Percentiles rank a stretch among this genome's conserved stretches.
phyloP scores from a whole-genome alignment of 108 stramenopile species.

The Fistulifera pelliculosa region DNA sequence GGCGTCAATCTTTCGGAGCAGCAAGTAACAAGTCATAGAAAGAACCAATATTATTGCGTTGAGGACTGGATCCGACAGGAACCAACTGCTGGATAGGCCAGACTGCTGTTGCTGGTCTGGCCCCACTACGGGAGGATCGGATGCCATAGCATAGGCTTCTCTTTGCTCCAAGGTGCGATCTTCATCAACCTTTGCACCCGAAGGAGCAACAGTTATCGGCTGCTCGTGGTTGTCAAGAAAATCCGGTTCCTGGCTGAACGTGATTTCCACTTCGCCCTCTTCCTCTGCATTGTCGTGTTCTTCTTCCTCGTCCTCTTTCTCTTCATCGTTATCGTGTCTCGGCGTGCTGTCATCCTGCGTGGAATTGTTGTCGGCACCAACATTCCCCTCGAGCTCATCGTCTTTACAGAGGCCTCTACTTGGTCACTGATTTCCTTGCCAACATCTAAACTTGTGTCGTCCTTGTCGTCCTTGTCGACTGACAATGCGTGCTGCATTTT shows the following conservation, averaged over 20 bases:
- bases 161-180: background rate
- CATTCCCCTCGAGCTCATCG: conserved; percentile 2
- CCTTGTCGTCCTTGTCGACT: conserved; percentile 10
- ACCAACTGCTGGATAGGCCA: conserved; percentile 2
- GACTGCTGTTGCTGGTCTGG: conserved; percentile 2
- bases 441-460: conserved; percentile 2
- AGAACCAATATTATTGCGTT: conserved; percentile 32
- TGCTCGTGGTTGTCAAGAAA: too few species aligned
- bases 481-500: conserved; percentile 7
- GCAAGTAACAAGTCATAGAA: conserved; percentile 26
- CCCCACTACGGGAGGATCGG: background rate
- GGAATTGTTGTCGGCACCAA: background rate
- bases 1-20: conserved; percentile 20
- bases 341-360: too few species aligned
- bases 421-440: background rate
- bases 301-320: background rate
- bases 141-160: background rate
- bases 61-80: conserved; percentile 32
- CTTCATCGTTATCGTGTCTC: background rate
- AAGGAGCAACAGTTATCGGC: too few species aligned
- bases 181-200: background rate
- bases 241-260: background rate
- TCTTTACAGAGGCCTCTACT: conserved; percentile 6
- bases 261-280: background rate
- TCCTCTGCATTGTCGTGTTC: background rate